Percentiles rank a stretch among this genome's conserved stretches.
Evolutionary conservation across 2,329 filamentous ascomycete genomes (phyloP).

Genomic region (Sporothrix luriei): DNA sequence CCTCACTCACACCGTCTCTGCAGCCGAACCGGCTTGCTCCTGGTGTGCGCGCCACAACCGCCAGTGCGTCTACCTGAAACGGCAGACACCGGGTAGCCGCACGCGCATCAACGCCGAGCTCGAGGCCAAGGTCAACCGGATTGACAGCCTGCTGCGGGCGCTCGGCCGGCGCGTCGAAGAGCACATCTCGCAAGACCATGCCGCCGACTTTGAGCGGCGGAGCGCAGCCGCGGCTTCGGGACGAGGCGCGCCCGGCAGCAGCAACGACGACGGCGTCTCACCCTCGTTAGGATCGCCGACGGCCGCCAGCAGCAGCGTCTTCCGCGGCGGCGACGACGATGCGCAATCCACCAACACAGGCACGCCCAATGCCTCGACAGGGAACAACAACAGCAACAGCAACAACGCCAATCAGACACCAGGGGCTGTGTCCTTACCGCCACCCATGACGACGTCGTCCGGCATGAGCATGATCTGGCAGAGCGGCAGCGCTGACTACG

Average conservation of each 20-base stretch:
- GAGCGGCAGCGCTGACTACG: slow-evolving; percentile 43
- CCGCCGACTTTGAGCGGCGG: background rate
- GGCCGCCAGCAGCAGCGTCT: slow-evolving; percentile 21
- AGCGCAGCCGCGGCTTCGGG: background rate
- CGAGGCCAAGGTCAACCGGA: slow-evolving; percentile 69
- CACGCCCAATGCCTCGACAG: slow-evolving; percentile 40
- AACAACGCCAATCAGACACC: slow-evolving; percentile 46
- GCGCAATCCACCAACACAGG: slow-evolving; percentile 37
- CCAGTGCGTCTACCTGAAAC: slow-evolving; percentile 67
- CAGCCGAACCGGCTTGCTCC: slow-evolving; percentile 68
- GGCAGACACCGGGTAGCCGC: slow-evolving; percentile 67
- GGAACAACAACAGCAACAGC: slow-evolving; percentile 51
- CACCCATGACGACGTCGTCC: slow-evolving; percentile 16
- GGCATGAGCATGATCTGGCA: slow-evolving; percentile 12
- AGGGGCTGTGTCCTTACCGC: background rate
- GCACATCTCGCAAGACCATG: slow-evolving; percentile 33
- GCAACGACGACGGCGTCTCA: slow-evolving; percentile 9
- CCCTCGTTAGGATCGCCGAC: slow-evolving; percentile 23
- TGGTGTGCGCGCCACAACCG: slow-evolving; percentile 67
- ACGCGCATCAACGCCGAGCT: slow-evolving; percentile 73
- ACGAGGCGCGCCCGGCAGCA: background rate
- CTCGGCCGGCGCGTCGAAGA: slow-evolving; percentile 51
- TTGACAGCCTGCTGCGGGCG: slow-evolving; percentile 66
- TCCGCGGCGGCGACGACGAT: slow-evolving; percentile 38
- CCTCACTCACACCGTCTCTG: background rate